These are phyloP conservation scores for Schwanniomyces sp. DNA, from an alignment of 805 yeast species.

Conservation along the genomic window DNA sequence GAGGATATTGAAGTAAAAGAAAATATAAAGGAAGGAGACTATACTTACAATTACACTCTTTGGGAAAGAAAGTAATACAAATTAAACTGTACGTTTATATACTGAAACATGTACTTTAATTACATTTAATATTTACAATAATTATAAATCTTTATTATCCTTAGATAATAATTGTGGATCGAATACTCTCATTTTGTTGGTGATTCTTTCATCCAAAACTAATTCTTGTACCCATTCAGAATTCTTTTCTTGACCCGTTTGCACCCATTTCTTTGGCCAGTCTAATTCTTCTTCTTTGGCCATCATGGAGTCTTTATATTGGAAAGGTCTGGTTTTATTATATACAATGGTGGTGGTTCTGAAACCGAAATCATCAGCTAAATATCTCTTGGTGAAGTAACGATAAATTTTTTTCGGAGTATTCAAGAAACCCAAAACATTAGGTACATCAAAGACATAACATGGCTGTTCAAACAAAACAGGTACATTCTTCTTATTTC, in stretches of 20 bases:
- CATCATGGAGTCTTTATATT: conserved; percentile 38
- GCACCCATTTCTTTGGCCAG: conserved; percentile 88
- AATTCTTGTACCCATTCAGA: conserved; percentile 90
- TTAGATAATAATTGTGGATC: conserved; percentile 14
- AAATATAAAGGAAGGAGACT: conserved; percentile 40
- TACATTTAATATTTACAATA: conserved; percentile 3
- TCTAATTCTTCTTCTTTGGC: conserved; percentile 69
- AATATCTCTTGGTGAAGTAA: conserved; percentile 70
- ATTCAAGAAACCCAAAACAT: conserved; percentile 72
- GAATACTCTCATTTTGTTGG: conserved; percentile 50
- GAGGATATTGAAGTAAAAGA: conserved; percentile 23
- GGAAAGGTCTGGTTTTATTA: conserved; percentile 57
- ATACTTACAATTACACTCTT: conserved; percentile 57
- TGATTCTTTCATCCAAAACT: conserved; percentile 66
- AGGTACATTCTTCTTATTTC: conserved; percentile 44
- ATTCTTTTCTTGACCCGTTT: conserved; percentile 64
- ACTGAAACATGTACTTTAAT: not conserved
- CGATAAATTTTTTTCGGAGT: conserved; percentile 77
- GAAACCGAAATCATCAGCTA: conserved; percentile 64
- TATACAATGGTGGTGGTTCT: conserved; percentile 53
- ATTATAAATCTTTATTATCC: not conserved
- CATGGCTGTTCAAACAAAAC: conserved; percentile 76
- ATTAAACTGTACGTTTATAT: not conserved
- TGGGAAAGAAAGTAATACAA: conserved; percentile 40
- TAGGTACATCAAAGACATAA: conserved; percentile 72